A percentile compares a stretch with the other conserved stretches of the same genome.
Conservation (phyloP, 2,329 filamentous ascomycete genomes). For the Epichloe uncinata region DNA sequence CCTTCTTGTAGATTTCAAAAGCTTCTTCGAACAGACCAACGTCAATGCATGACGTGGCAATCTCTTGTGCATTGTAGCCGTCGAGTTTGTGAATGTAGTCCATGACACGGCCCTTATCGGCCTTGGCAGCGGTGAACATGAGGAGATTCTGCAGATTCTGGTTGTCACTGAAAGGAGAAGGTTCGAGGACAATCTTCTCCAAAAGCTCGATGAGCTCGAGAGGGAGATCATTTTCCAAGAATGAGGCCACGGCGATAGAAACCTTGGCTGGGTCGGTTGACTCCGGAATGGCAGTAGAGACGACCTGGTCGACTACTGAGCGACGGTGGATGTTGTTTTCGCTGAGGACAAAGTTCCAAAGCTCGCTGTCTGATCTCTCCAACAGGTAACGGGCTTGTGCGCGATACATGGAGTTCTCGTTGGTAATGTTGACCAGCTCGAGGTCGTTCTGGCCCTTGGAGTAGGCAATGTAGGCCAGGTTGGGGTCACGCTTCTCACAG, state of each 20-base stretch:
- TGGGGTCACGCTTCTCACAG: slow-evolving; percentile 96
- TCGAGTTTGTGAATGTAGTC: slow-evolving; percentile 90
- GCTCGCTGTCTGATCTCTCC: slow-evolving; percentile 75
- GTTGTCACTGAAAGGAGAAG: slow-evolving; percentile 97
- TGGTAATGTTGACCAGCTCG: slow-evolving; percentile 94
- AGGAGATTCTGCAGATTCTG: slow-evolving; percentile 90
- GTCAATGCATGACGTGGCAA: slow-evolving; percentile 83
- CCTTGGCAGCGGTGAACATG: slow-evolving; percentile 92
- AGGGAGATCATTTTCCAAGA: slow-evolving; percentile 82
- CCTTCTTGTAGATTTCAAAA: slow-evolving; percentile 98
- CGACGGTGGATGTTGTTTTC: slow-evolving; percentile 92
- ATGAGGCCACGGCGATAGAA: slow-evolving; percentile 82
- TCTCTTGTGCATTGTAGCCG: slow-evolving; percentile 82
- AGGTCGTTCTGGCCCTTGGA: slow-evolving; percentile 94
- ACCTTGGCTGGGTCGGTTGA: slow-evolving; percentile 90
- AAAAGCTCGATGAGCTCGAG: slow-evolving; percentile 91
- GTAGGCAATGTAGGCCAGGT: slow-evolving; percentile 89
- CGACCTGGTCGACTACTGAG: slow-evolving; percentile 91
- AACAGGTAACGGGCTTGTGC: slow-evolving; percentile 93
- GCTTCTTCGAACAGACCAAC: slow-evolving; percentile 94
- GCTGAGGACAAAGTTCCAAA: slow-evolving; percentile 91
- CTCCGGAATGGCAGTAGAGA: slow-evolving; percentile 86
- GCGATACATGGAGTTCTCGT: slow-evolving; percentile 99
- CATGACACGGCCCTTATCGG: slow-evolving; percentile 88
- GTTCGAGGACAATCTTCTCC: slow-evolving; percentile 99